A percentile compares a stretch with the other conserved stretches of the same genome.
phyloP scores from a whole-genome alignment of 2,329 filamentous ascomycete species.

The Teratosphaeria pseudoeucalypti region DNA sequence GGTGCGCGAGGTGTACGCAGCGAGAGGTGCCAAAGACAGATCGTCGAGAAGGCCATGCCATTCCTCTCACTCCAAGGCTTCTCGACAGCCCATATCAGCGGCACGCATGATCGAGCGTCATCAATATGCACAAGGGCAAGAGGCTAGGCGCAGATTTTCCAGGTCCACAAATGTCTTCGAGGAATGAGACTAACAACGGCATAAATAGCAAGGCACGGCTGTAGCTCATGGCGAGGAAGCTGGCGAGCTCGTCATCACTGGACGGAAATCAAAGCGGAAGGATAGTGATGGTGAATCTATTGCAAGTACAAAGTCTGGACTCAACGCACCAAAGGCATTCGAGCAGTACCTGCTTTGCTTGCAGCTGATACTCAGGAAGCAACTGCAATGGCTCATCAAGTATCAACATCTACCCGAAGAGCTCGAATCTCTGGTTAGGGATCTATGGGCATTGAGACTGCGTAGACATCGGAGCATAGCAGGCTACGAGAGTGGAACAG shows the following conservation, averaged over 20 bases:
- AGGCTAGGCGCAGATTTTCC: not conserved
- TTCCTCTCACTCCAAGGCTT: no score
- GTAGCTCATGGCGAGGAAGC: conserved; percentile 21
- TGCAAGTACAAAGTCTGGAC: conserved; percentile 24
- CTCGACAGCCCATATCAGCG: no score
- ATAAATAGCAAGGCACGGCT: conserved; percentile 18
- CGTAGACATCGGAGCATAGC: conserved; percentile 41
- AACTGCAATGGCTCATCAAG: conserved; percentile 63
- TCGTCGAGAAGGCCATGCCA: no score
- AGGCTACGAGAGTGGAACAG: conserved; percentile 24
- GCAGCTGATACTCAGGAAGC: conserved; percentile 75
- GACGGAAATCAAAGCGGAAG: conserved; percentile 18
- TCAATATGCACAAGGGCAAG: not conserved
- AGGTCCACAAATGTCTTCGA: not conserved
- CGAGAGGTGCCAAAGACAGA: no score
- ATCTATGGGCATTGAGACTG: conserved; percentile 74
- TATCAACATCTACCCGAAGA: conserved; percentile 57
- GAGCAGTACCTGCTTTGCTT: conserved; percentile 74
- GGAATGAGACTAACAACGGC: not conserved
- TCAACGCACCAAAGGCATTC: conserved; percentile 56
- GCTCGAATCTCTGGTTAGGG: conserved; percentile 67
- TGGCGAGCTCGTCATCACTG: conserved; percentile 18
- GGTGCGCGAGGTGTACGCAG: no score
- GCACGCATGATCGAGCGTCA: not conserved
- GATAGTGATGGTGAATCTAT: conserved; percentile 21